Percentiles rank a stretch among this genome's conserved stretches.
Conservation (phyloP, 192 early-diverging fungal species). For the Chytriomyces sp. region DNA sequence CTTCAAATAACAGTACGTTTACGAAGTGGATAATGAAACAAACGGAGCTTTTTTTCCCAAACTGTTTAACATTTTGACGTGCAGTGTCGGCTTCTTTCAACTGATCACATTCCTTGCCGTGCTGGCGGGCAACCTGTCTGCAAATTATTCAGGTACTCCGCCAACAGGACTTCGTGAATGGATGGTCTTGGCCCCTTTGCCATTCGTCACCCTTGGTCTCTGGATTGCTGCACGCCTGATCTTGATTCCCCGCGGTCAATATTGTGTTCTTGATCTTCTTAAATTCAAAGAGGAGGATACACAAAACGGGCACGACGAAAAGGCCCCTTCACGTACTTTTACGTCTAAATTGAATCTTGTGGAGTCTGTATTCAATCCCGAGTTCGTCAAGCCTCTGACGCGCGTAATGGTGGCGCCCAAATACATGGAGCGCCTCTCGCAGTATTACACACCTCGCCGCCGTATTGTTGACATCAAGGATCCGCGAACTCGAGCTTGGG, state of each 20-base stretch:
- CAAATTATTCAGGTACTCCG: too few relatives aligned
- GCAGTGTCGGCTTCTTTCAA: constrained; percentile 38
- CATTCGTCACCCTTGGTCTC: background rate
- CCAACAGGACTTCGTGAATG: constrained; percentile 1
- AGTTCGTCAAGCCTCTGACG: background rate
- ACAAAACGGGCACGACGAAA: too few relatives aligned
- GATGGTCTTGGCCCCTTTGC: constrained; percentile 6
- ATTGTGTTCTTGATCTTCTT: constrained; percentile 4
- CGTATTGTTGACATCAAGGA: background rate
- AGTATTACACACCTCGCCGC: background rate
- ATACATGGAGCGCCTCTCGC: background rate
- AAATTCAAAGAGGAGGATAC: too few relatives aligned
- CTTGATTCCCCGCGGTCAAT: constrained; percentile 4
- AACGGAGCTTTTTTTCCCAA: constrained; percentile 43
- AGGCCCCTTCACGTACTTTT: too few relatives aligned
- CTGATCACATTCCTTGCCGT: constrained; percentile 40
- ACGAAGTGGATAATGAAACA: constrained; percentile 45
- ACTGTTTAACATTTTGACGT: constrained; percentile 43
- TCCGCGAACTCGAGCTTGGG: background rate
- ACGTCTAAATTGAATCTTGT: too few relatives aligned
- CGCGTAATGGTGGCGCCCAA: background rate
- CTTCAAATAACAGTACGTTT: constrained; percentile 43
- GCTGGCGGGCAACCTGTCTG: constrained; percentile 15
- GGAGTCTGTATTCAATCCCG: background rate
- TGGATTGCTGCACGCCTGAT: constrained; percentile 1